Conservation (phyloP, 495 filamentous ascomycete species). For the Xylaria bambusicola region DNA sequence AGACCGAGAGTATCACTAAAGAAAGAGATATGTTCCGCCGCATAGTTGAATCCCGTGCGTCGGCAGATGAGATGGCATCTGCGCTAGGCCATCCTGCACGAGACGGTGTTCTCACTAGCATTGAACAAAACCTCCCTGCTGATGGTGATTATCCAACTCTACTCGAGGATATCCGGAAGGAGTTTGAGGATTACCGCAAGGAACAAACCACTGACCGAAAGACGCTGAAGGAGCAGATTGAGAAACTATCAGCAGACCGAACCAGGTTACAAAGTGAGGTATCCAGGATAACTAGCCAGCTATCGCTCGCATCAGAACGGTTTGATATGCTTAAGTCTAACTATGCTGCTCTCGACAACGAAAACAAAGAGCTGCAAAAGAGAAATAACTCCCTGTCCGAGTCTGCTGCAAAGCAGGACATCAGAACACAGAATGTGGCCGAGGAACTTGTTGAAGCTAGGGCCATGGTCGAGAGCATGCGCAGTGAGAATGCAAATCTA, state of each 20-base stretch:
- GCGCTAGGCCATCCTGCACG: conserved; percentile 67
- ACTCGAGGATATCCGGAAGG: conserved; percentile 80
- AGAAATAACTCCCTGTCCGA: conserved; percentile 74
- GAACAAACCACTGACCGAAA: conserved; percentile 78
- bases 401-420: conserved; percentile 81
- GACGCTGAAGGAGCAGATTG: conserved; percentile 81
- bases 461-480: conserved; percentile 79
- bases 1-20: conserved; percentile 87
- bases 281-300: conserved; percentile 73
- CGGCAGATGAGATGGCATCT: conserved; percentile 60
- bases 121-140: conserved; percentile 49
- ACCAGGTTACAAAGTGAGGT: conserved; percentile 77
- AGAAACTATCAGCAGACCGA: conserved; percentile 79
- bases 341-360: conserved; percentile 74
- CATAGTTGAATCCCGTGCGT: conserved; percentile 74
- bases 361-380: conserved; percentile 83
- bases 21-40: conserved; percentile 97
- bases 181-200: conserved; percentile 87
- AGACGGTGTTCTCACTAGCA: conserved; percentile 51
- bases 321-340: conserved; percentile 91
- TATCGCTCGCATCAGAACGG: conserved; percentile 76
- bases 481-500: conserved; percentile 86
- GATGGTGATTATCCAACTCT: conserved; percentile 65
- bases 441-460: conserved; percentile 90
- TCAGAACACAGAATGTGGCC: conserved; percentile 84